These are phyloP conservation scores for Dryas octopetala DNA, from an alignment of 306 rosid genomes.

Conservation along the genomic window DNA sequence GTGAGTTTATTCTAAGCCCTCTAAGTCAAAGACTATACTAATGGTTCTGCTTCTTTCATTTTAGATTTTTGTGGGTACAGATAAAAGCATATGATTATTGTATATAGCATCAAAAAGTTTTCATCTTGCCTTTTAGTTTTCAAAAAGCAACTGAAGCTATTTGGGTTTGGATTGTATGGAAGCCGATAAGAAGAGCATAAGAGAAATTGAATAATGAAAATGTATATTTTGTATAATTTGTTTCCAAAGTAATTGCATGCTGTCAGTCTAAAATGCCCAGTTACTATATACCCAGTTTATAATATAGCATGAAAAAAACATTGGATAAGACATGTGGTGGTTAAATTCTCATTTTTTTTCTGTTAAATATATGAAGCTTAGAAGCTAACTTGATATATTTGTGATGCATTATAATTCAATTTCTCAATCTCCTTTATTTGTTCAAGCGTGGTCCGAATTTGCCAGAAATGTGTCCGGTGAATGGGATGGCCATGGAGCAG, in stretches of 20 bases:
- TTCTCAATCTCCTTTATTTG: constrained; percentile 14
- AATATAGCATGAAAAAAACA: neutral
- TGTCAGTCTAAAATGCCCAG: neutral
- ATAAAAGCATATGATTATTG: neutral
- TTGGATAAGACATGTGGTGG: neutral
- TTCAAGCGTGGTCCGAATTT: constrained; percentile 76
- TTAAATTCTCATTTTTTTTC: neutral
- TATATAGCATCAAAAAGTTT: constrained; percentile 3
- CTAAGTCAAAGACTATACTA: neutral
- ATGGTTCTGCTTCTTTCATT: neutral
- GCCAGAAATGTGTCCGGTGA: constrained; percentile 82
- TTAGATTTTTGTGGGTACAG: neutral
- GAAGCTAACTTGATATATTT: neutral
- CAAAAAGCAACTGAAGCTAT: neutral
- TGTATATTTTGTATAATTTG: too few relatives aligned
- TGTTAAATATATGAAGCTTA: neutral
- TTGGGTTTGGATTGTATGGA: constrained; percentile 1
- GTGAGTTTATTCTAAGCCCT: constrained; percentile 29
- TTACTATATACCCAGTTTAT: neutral
- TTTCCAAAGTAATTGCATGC: neutral
- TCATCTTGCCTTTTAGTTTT: neutral
- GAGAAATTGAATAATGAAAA: neutral
- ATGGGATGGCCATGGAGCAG: constrained; percentile 97
- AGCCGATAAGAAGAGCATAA: neutral
- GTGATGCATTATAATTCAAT: constrained; percentile 4